Evolutionary conservation across 106 monocot genomes (phyloP).

Genomic region (Apostasia ramifera): DNA sequence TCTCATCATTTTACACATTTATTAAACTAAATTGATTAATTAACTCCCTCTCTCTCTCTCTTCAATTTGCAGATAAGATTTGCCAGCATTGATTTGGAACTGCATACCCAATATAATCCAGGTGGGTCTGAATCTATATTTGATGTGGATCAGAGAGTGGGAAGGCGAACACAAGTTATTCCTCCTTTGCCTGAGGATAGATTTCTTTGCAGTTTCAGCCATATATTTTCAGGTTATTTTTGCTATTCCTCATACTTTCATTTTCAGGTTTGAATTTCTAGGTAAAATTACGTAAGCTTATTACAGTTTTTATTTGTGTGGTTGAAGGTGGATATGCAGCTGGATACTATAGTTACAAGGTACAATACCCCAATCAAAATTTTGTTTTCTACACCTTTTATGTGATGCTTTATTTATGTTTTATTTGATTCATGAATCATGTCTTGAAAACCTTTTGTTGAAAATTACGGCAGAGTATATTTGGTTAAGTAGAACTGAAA

Average conservation of each 20-base stretch:
- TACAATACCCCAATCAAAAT: slow-evolving; percentile 2
- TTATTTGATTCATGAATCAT: no score
- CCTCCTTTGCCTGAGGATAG: slow-evolving; percentile 73
- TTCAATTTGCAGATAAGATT: slow-evolving; percentile 62
- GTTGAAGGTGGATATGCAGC: slow-evolving; percentile 93
- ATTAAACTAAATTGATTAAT: no score
- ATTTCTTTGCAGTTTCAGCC: slow-evolving; percentile 98
- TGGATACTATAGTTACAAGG: slow-evolving; percentile 99
- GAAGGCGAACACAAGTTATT: slow-evolving; percentile 64
- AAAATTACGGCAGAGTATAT: no score
- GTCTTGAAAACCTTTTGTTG: no score
- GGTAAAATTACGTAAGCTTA: no score
- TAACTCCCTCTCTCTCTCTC: background rate
- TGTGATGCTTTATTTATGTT: no score
- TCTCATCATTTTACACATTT: no score
- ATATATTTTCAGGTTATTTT: slow-evolving; percentile 87
- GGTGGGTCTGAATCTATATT: slow-evolving; percentile 69
- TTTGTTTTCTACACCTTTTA: no score
- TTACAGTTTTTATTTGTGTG: background rate
- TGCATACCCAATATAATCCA: slow-evolving; percentile 73
- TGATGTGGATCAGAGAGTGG: slow-evolving; percentile 81
- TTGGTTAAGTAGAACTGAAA: no score
- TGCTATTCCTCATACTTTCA: background rate
- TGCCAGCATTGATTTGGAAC: slow-evolving; percentile 81
- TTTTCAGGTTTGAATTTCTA: background rate